These are phyloP conservation scores for Gynostemma pentaphyllum DNA, from an alignment of 306 rosid genomes.

Conservation along the genomic window DNA sequence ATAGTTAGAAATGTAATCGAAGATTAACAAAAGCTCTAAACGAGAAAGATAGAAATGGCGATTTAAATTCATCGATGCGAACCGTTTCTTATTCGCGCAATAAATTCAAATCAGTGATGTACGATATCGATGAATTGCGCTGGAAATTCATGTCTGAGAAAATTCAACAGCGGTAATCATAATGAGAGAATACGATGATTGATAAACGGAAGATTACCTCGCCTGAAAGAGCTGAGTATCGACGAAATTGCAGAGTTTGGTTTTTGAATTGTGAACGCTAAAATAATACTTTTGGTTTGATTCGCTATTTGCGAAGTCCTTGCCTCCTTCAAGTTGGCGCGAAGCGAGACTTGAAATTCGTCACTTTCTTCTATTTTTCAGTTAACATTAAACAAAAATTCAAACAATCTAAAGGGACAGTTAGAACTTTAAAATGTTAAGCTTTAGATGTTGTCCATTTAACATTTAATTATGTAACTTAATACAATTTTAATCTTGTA, in stretches of 20 bases:
- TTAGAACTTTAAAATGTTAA: too few species aligned
- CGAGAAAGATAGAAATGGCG: background rate
- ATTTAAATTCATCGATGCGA: background rate
- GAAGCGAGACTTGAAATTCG: background rate
- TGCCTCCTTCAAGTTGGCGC: too few species aligned
- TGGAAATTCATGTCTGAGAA: background rate
- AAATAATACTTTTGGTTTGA: background rate
- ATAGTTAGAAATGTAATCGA: background rate
- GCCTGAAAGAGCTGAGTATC: background rate
- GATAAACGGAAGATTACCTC: background rate
- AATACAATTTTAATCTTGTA: too few species aligned
- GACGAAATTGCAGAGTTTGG: background rate
- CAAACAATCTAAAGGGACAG: too few species aligned
- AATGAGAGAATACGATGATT: background rate
- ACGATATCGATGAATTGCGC: background rate
- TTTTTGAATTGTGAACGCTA: background rate
- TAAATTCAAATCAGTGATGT: background rate
- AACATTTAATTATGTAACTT: too few species aligned
- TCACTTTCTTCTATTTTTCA: too few species aligned
- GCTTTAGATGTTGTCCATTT: too few species aligned
- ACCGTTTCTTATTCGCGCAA: background rate
- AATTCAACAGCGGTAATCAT: background rate
- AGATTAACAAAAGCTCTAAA: background rate
- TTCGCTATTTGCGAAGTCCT: background rate
- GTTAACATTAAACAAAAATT: too few species aligned